Evolutionary conservation across 2,329 filamentous ascomycete species (phyloP).

Genomic region (Aureobasidium subglaciale): DNA sequence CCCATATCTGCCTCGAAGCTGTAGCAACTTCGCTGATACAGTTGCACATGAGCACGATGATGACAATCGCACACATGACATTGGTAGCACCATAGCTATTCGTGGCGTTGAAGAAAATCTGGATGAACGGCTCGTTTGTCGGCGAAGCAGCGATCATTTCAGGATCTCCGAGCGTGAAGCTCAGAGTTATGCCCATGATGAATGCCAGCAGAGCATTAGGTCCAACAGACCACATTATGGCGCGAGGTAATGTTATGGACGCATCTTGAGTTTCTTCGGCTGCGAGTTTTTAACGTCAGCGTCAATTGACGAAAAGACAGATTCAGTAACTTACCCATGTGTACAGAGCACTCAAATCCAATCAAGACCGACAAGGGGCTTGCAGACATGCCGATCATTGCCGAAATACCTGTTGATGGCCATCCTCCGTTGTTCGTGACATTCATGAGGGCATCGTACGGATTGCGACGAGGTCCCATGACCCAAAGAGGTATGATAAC

Average conservation of each 20-base stretch:
- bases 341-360: conserved; percentile 23
- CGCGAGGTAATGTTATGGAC: conserved; percentile 19
- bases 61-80: conserved; percentile 28
- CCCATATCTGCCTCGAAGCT: conserved; percentile 32
- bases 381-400: conserved; percentile 15
- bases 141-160: conserved; percentile 22
- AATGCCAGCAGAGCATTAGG: conserved; percentile 24
- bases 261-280: conserved; percentile 25
- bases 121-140: conserved; percentile 28
- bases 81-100: conserved; percentile 27
- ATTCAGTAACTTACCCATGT: conserved; percentile 20
- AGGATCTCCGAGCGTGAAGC: conserved; percentile 29
- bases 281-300: conserved; percentile 16
- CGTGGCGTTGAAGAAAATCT: conserved; percentile 32
- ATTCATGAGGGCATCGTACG: not conserved
- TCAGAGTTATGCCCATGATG: conserved; percentile 27
- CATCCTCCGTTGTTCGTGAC: conserved; percentile 12
- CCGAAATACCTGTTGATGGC: conserved; percentile 14
- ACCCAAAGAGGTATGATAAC: conserved; percentile 26
- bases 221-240: conserved; percentile 20
- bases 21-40: conserved; percentile 32
- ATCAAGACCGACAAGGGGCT: conserved; percentile 14
- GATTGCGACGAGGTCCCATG: conserved; percentile 17
- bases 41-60: conserved; percentile 27
- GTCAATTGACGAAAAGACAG: not conserved